These are phyloP conservation scores for Aspergillus amoenus DNA, from an alignment of 2,329 filamentous ascomycete species.

Conservation along the genomic window DNA sequence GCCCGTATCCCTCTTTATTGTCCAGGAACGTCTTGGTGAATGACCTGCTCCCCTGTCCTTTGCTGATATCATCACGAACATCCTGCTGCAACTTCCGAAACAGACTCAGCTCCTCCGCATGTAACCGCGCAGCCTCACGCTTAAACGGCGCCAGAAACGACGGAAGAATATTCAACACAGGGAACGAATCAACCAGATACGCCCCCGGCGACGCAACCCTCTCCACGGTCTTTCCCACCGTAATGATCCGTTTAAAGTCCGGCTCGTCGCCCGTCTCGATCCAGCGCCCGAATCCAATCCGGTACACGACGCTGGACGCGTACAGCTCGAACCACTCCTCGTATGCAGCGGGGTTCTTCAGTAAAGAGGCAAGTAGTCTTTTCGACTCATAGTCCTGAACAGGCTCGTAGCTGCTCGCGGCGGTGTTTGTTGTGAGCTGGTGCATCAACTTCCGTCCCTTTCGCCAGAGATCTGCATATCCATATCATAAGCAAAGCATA, in stretches of 20 bases:
- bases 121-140: not conserved
- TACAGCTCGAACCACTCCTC: not conserved
- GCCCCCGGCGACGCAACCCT: not conserved
- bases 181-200: not conserved
- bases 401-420: not conserved
- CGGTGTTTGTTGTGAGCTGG: not conserved
- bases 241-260: not conserved
- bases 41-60: too few relatives aligned
- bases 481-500: too few relatives aligned
- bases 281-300: not conserved
- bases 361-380: not conserved
- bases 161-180: constrained; percentile 40
- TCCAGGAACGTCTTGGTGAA: not conserved
- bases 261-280: not conserved
- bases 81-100: not conserved
- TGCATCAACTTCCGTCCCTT: not conserved
- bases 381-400: not conserved
- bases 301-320: not conserved
- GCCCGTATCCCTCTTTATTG: not conserved
- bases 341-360: not conserved
- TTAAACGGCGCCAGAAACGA: not conserved
- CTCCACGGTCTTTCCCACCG: not conserved
- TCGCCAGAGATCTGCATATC: not conserved
- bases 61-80: not conserved
- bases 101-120: not conserved